Conservation (phyloP, 1,139 yeast species). For the Blastobotrys arbuscula region DNA sequence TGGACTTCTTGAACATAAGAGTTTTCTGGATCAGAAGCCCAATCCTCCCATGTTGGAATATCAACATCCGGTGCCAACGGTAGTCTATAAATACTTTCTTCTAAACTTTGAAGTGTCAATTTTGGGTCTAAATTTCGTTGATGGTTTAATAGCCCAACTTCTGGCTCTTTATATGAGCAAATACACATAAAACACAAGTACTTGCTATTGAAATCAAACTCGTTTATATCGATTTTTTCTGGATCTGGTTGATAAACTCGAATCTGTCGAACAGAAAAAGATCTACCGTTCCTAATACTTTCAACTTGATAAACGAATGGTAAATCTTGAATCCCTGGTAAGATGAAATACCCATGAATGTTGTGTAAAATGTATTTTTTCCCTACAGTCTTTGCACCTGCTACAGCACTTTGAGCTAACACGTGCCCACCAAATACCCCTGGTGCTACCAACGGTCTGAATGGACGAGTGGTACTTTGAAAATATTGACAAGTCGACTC, state of each 20-base stretch:
- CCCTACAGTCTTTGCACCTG: constrained; percentile 28
- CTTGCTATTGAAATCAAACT: constrained; percentile 21
- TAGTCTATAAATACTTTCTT: constrained; percentile 18
- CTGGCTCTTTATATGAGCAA: constrained; percentile 28
- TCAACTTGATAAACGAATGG: constrained; percentile 32
- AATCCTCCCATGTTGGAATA: constrained; percentile 23
- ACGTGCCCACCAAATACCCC: constrained; percentile 35
- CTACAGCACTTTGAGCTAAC: constrained; percentile 29
- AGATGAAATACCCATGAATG: constrained; percentile 31
- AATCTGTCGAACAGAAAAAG: constrained; percentile 28
- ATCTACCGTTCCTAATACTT: constrained; percentile 27
- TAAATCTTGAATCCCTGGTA: constrained; percentile 28
- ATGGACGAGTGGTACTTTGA: constrained; percentile 25
- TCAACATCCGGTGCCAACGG: constrained; percentile 32
- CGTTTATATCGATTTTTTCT: constrained; percentile 14
- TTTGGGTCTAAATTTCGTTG: constrained; percentile 23
- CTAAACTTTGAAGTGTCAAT: constrained; percentile 15
- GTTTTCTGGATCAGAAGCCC: constrained; percentile 19
- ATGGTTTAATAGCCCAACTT: constrained; percentile 21
- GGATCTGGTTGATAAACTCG: constrained; percentile 29
- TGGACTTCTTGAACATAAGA: constrained; percentile 22
- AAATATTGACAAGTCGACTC: constrained; percentile 18
- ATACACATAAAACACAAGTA: constrained; percentile 27
- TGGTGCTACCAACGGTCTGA: constrained; percentile 26
- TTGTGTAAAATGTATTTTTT: constrained; percentile 19